Evolutionary conservation across 345 rosid genomes (phyloP).

Genomic region (Barbarea vulgaris): DNA sequence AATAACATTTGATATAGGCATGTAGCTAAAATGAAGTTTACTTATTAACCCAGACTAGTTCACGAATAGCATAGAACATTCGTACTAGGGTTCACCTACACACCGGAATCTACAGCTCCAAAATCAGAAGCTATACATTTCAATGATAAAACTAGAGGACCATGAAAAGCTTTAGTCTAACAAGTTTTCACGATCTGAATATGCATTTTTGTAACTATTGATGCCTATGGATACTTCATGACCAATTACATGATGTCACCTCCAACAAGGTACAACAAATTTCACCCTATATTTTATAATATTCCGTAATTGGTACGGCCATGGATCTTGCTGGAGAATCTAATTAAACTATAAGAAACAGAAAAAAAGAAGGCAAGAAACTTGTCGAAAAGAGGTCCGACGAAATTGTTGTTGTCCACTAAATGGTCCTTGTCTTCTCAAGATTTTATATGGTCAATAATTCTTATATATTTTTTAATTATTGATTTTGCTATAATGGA

Average conservation of each 20-base stretch:
- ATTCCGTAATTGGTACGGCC: constrained; percentile 4
- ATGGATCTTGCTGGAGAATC: constrained; percentile 6
- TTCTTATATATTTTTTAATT: neutral
- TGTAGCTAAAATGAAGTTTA: neutral
- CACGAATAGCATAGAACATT: neutral
- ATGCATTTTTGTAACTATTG: constrained; percentile 74
- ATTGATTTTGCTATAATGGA: constrained; percentile 14
- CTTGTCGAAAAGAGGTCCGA: constrained; percentile 32
- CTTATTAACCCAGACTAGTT: neutral
- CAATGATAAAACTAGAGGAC: neutral
- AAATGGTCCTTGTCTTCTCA: constrained; percentile 32
- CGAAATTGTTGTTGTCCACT: constrained; percentile 36
- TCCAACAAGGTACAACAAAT: constrained; percentile 21
- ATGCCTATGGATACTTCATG: constrained; percentile 54
- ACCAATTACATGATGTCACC: constrained; percentile 18
- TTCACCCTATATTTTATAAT: neutral
- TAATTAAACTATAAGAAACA: constrained; percentile 23
- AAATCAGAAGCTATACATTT: neutral
- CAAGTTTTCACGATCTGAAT: constrained; percentile 54
- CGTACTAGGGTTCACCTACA: neutral
- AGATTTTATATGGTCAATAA: constrained; percentile 22
- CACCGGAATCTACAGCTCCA: neutral
- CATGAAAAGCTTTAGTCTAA: constrained; percentile 56
- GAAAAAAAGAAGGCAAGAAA: constrained; percentile 2
- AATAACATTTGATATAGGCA: neutral